A percentile compares a stretch with the other conserved stretches of the same genome.
Conservation (phyloP, 106 monocot genomes). For the Posidonia australis region DNA sequence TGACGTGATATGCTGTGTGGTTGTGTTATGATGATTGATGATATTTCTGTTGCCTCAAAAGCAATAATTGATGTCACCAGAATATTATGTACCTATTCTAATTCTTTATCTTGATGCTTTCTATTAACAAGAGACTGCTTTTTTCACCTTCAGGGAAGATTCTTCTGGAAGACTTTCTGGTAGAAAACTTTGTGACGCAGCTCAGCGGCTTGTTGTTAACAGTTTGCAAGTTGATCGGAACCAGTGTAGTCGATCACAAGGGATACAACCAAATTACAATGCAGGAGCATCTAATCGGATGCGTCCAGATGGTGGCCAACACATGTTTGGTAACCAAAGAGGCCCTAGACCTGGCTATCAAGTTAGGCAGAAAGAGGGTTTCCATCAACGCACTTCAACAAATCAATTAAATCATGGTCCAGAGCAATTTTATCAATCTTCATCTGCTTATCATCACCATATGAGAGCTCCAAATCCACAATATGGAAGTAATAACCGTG, state of each 20-base stretch:
- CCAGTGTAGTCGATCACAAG: neutral
- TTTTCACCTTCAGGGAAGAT: slow-evolving; percentile 46
- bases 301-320: slow-evolving; percentile 30
- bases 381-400: slow-evolving; percentile 6
- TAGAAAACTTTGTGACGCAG: slow-evolving; percentile 76
- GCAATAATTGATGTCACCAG: too few species aligned
- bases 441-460: slow-evolving; percentile 23
- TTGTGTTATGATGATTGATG: too few species aligned
- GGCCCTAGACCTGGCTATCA: slow-evolving; percentile 20
- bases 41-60: too few species aligned
- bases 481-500: slow-evolving; percentile 5
- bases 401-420: slow-evolving; percentile 7
- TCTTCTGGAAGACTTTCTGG: slow-evolving; percentile 55
- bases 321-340: slow-evolving; percentile 4
- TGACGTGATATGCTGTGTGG: too few species aligned
- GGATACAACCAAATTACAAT: slow-evolving; percentile 10
- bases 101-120: neutral
- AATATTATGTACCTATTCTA: too few species aligned
- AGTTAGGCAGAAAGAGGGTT: slow-evolving; percentile 3
- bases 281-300: neutral
- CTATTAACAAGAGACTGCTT: neutral
- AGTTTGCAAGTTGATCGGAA: slow-evolving; percentile 48
- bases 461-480: slow-evolving; percentile 13
- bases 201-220: slow-evolving; percentile 74
- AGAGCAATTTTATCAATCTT: slow-evolving; percentile 14